Evolutionary conservation across 805 yeast species (phyloP).

Genomic region (Debaryomyces hansenii): DNA sequence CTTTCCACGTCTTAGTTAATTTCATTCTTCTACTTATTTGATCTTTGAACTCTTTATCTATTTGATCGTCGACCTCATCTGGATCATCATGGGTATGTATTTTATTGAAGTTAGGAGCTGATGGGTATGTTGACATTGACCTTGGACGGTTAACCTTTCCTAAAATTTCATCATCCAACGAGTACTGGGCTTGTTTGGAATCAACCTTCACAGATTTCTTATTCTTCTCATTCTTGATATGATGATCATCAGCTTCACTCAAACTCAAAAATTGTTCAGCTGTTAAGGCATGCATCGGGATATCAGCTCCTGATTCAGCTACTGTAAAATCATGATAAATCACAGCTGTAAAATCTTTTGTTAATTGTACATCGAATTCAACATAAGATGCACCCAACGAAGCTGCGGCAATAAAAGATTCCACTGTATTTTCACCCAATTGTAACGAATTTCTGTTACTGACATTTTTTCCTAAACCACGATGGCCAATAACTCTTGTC

Average conservation of each 20-base stretch:
- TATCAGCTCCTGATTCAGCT: conserved; percentile 93
- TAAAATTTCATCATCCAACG: conserved; percentile 37
- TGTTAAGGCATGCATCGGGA: conserved; percentile 92
- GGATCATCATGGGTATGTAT: conserved; percentile 6
- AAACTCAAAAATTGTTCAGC: conserved; percentile 80
- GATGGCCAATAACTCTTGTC: conserved; percentile 91
- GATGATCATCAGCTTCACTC: conserved; percentile 24
- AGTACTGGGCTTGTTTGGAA: conserved; percentile 15
- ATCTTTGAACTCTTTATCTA: conserved; percentile 39
- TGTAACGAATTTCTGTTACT: conserved; percentile 74
- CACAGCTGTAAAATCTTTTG: conserved; percentile 89
- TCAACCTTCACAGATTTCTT: conserved; percentile 2
- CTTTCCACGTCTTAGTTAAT: conserved; percentile 84
- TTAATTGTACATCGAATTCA: conserved; percentile 93
- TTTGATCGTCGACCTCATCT: conserved; percentile 26
- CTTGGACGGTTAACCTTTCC: conserved; percentile 36
- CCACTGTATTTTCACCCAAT: conserved; percentile 93
- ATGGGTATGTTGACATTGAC: conserved; percentile 38
- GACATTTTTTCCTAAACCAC: conserved; percentile 90
- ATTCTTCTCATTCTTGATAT: conserved; percentile 2
- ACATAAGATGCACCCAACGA: conserved; percentile 95
- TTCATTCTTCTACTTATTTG: conserved; percentile 65
- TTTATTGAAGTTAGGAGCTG: conserved; percentile 27
- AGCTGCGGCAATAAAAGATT: conserved; percentile 93
- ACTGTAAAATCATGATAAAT: conserved; percentile 93